These are phyloP conservation scores for Cornus kousa DNA, from an alignment of 148 eudicot genomes.

Conservation along the genomic window DNA sequence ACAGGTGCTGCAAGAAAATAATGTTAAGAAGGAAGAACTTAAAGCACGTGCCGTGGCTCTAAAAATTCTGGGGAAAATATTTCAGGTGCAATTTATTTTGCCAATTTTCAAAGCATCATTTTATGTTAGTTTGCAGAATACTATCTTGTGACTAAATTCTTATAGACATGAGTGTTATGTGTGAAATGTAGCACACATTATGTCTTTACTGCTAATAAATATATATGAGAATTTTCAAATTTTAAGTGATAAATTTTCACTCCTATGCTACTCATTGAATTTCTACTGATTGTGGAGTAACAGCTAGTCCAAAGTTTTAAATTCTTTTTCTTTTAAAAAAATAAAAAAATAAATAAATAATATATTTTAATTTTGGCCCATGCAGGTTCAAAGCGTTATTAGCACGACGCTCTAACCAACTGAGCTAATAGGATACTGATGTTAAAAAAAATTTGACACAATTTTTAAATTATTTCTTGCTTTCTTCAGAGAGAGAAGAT, in stretches of 20 bases:
- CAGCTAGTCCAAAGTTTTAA: too few relatives aligned
- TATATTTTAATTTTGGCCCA: too few relatives aligned
- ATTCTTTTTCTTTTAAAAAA: too few relatives aligned
- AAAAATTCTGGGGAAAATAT: slow-evolving; percentile 69
- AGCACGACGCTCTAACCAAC: slow-evolving; percentile 67
- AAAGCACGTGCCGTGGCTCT: slow-evolving; percentile 72
- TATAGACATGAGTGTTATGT: too few relatives aligned
- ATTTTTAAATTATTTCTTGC: not conserved
- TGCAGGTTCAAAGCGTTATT: slow-evolving; percentile 50
- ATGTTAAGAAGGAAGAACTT: slow-evolving; percentile 77
- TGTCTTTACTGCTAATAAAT: not conserved
- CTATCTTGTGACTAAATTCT: too few relatives aligned
- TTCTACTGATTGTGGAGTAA: not conserved
- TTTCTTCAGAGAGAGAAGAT: slow-evolving; percentile 53
- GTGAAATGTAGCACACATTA: not conserved
- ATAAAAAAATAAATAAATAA: too few relatives aligned
- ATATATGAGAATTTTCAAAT: too few relatives aligned
- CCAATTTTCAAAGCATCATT: not conserved
- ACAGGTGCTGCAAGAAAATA: slow-evolving; percentile 78
- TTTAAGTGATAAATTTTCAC: too few relatives aligned
- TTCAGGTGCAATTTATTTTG: slow-evolving; percentile 52
- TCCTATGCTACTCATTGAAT: not conserved
- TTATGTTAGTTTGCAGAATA: not conserved
- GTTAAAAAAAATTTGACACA: too few relatives aligned
- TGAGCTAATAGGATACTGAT: too few relatives aligned